phyloP scores from a whole-genome alignment of 805 yeast species.

The Yarrowia sp. region DNA sequence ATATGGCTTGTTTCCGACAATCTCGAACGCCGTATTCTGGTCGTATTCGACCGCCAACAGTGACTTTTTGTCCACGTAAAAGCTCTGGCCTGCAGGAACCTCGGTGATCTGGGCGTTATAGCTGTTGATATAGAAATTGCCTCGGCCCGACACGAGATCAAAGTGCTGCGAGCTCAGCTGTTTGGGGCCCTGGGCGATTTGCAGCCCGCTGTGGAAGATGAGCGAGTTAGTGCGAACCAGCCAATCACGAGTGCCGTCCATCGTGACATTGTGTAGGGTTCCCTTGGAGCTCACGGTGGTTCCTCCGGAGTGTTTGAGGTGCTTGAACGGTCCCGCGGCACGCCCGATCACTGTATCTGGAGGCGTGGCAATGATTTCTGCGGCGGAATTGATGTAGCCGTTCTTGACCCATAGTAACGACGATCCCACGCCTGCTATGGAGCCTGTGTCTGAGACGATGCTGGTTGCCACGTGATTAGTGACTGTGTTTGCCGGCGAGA shows the following conservation, averaged over 20 bases:
- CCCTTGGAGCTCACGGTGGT: constrained; percentile 23
- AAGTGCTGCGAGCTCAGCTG: not conserved
- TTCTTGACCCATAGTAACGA: constrained; percentile 14
- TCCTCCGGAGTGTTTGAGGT: constrained; percentile 5
- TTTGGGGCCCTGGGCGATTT: not conserved
- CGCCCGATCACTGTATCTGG: constrained; percentile 11
- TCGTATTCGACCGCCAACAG: constrained; percentile 31
- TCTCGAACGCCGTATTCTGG: constrained; percentile 7
- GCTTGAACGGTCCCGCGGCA: not conserved
- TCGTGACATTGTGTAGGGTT: constrained; percentile 15
- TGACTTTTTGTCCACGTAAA: constrained; percentile 16
- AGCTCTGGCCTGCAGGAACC: constrained; percentile 6
- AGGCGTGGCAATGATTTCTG: constrained; percentile 25
- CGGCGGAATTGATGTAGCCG: constrained; percentile 9
- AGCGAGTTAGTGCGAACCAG: constrained; percentile 9
- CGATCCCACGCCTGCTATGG: constrained; percentile 32
- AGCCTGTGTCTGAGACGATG: constrained; percentile 25
- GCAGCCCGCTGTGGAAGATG: constrained; percentile 18
- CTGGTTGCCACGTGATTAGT: constrained; percentile 4
- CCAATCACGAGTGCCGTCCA: constrained; percentile 38
- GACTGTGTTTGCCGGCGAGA: constrained; percentile 25
- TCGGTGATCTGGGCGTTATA: constrained; percentile 35
- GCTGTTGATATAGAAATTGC: constrained; percentile 27
- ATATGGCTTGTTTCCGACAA: constrained; percentile 6
- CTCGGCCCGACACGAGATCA: constrained; percentile 26